Percentiles rank a stretch among this genome's conserved stretches.
Evolutionary conservation across 257 asterid species (phyloP).

Genomic region (Salvia miltiorrhiza): DNA sequence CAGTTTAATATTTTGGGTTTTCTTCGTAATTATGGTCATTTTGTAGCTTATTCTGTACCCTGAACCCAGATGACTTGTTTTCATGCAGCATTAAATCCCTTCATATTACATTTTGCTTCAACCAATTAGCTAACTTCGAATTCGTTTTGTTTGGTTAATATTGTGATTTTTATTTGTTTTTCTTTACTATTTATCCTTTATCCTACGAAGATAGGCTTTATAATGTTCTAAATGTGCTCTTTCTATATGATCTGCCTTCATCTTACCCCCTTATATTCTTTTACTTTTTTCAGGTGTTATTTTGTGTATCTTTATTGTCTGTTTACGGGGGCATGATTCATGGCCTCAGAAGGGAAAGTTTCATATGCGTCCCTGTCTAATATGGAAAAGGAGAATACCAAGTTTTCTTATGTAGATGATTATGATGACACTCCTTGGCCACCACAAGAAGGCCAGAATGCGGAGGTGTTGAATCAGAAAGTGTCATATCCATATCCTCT

Average conservation of each 20-base stretch:
- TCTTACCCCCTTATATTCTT: background rate
- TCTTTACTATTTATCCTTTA: background rate
- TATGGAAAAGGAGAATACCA: constrained; percentile 35
- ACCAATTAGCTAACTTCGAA: background rate
- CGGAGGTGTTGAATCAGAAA: constrained; percentile 27
- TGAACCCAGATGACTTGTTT: background rate
- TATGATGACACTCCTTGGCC: constrained; percentile 42
- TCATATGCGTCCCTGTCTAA: constrained; percentile 35
- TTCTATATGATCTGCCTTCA: background rate
- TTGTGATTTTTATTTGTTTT: background rate
- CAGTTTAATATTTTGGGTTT: background rate
- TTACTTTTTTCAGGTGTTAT: constrained; percentile 3
- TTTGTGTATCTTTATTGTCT: background rate
- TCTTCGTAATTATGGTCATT: background rate
- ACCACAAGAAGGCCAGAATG: constrained; percentile 27
- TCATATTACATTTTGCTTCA: background rate
- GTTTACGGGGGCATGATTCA: constrained; percentile 23
- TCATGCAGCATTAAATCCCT: background rate
- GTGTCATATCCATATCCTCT: constrained; percentile 48
- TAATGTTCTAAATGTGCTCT: background rate
- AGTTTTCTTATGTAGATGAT: constrained; percentile 40
- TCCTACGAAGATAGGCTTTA: background rate
- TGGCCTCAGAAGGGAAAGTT: constrained; percentile 39
- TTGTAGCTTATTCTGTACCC: background rate
- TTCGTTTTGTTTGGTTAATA: background rate